phyloP scores from a whole-genome alignment of 2,329 filamentous ascomycete genomes.

The Penicillium sp. region DNA sequence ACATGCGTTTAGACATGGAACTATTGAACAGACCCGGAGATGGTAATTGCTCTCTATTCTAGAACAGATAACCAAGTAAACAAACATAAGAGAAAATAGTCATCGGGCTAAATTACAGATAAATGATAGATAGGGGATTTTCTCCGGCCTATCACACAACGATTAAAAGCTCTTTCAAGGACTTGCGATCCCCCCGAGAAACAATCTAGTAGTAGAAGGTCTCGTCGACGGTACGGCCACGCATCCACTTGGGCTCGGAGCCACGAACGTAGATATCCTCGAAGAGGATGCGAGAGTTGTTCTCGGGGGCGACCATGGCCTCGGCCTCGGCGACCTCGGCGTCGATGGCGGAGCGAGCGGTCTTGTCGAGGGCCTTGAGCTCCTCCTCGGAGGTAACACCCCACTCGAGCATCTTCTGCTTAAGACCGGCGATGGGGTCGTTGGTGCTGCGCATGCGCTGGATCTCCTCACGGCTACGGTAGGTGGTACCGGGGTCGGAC shows the following conservation, averaged over 20 bases:
- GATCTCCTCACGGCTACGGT: conserved; percentile 98
- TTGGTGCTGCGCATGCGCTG: conserved; percentile 99
- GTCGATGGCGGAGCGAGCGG: conserved; percentile 81
- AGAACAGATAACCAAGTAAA: conserved; percentile 23
- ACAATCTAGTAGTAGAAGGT: conserved; percentile 72
- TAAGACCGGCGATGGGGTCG: conserved; percentile 95
- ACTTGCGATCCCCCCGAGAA: conserved; percentile 9
- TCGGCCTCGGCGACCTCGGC: conserved; percentile 88
- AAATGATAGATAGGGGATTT: conserved; percentile 29
- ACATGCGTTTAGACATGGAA: background rate
- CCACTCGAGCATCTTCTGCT: conserved; percentile 98
- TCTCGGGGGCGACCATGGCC: conserved; percentile 78
- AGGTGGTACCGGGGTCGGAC: conserved; percentile 98
- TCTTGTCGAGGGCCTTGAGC: conserved; percentile 94
- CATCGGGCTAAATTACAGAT: conserved; percentile 43
- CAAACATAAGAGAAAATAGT: conserved; percentile 31
- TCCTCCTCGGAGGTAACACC: conserved; percentile 87
- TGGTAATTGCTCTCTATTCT: conserved; percentile 30
- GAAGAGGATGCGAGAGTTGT: conserved; percentile 79
- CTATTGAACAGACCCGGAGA: conserved; percentile 9
- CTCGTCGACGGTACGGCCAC: conserved; percentile 87
- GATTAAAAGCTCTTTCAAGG: conserved; percentile 16
- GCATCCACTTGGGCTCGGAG: conserved; percentile 82
- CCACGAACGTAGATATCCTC: conserved; percentile 96
- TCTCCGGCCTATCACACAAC: conserved; percentile 7